Evolutionary conservation across 495 filamentous ascomycete genomes (phyloP), one percentile per base, ranked within the genome.

Genomic region (Neurospora sp.): DNA sequence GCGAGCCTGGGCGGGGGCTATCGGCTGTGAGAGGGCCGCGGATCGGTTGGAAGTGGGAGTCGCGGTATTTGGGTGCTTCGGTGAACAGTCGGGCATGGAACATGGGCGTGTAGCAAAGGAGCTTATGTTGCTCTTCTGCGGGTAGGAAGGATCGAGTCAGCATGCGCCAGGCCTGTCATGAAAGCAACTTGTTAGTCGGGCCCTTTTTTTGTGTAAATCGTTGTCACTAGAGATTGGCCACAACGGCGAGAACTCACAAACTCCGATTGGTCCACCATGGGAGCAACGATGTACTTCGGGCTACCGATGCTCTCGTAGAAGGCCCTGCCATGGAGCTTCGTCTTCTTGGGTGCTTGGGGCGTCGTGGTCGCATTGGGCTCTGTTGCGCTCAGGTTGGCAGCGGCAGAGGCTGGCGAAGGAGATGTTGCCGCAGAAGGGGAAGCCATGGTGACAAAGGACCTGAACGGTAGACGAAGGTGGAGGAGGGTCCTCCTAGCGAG

Each of bases 261-360:
- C 84, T 99, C 96, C 4, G 94, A 97, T 78, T 97, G 92, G 75
- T 98, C 96, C 27, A 99, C 96, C 96, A 99, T 99, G 40, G 96
- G 96, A 41, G 96, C 96, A 38, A 99, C 87, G 47, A 98, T 88
- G 74, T 92, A 90, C 78, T 92, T 96, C 0, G 96, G 96, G 71
- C 90, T 93, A 14, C 96, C 96, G 71, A 99, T 89, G 76, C 92
- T 96, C 80, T 97, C 89, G 77, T 97, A 99, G 80, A 99, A 97
- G 41, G 91, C 90, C 22, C 96, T 86, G 7, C 96, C 96, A 74
- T 90, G 87, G 2, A 97, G 84, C 78, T 95, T 97, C 71, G 80
- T 76, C 75, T 80, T 83, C 44, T 71, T 40, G 39, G 44, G 22
- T 2, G 76, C 71, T 31, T 72, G 45, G 72, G 74, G 76, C 31